phyloP scores from a whole-genome alignment of 257 asterid species.

The Coffea canephora region DNA sequence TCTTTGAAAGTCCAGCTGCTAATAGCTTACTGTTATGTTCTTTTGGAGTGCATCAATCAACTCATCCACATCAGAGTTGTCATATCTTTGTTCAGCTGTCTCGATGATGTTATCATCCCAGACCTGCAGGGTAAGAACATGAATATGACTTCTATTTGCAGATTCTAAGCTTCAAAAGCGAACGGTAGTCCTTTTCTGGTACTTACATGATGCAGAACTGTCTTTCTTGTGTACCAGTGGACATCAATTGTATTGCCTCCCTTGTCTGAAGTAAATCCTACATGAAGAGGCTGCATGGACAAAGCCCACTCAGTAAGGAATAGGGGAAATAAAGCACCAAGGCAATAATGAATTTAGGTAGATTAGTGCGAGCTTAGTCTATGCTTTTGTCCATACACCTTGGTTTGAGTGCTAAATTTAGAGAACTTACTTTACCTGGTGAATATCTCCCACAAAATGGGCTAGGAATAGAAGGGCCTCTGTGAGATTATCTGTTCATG shows the following conservation, averaged over 20 bases:
- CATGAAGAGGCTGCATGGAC: conserved; percentile 72
- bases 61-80: conserved; percentile 44
- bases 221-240: conserved; percentile 69
- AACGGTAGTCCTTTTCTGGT: too few relatives aligned
- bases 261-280: conserved; percentile 40
- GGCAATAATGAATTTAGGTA: not conserved
- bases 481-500: conserved; percentile 68
- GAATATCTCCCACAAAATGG: conserved; percentile 85
- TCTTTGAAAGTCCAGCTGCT: not conserved
- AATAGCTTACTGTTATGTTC: conserved; percentile 60
- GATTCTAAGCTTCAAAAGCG: not conserved
- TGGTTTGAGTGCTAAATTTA: too few relatives aligned
- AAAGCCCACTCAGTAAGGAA: not conserved
- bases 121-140: conserved; percentile 35
- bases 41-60: conserved; percentile 48
- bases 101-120: conserved; percentile 84
- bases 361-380: too few relatives aligned
- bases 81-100: conserved; percentile 57
- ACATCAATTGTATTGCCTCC: conserved; percentile 51
- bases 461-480: conserved; percentile 81
- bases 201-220: conserved; percentile 79
- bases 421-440: conserved; percentile 47
- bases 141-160: not conserved
- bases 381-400: too few relatives aligned
- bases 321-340: not conserved